Base-by-base conservation (phyloP, 1,284 basidiomycete species). In the Leccinum pachyderme region DNA sequence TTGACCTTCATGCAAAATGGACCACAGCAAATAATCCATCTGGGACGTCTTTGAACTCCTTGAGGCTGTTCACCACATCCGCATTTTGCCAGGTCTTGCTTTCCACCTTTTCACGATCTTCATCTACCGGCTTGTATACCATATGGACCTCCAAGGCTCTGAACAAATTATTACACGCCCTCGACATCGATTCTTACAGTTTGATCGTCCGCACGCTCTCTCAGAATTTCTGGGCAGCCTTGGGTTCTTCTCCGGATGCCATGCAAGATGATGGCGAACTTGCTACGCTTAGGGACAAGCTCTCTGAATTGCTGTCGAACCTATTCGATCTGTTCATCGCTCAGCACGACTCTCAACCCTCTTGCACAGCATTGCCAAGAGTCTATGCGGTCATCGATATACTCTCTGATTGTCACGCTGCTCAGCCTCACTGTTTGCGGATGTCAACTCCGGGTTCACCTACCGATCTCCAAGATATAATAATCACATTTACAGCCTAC, bases 71-170 rank as follows among this genome's bases (percentile, higher is more conserved):
- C 35, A 70, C 70, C 1, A 70, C 71, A 33, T 68, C 68, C 33
- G 22, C 56, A 5, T 63, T 65, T 50, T 74, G 62, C 55, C 53
- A 51, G 41, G 62, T 52, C 7, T 49, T 65, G 3, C 49, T 72
- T 41, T 39, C 33, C 7, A 31, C 32, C 25, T 44, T 64, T 24
- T 66, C 58, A 15, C 63, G 43, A 47, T 58, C 53, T 8, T 48
- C 54, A 24, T 51, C 51, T 28, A 33, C 39, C 44, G 55, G 47
- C 18, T 55, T 46, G 11, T 47, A 47, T 37, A 51, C 51, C 33
- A 44, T 70, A 11, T 81, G 79, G 77, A 69, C 69, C 13, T 77
- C 73, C 54, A 73, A 71, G 59, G 72, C 71, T 15, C 57, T 74
- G 24, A 59, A 69, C n/a, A 71, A 63, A 7, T 60, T 80, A 33